phyloP scores from a whole-genome alignment of 2,329 filamentous ascomycete species.

The Berkeleyomyces basicola region DNA sequence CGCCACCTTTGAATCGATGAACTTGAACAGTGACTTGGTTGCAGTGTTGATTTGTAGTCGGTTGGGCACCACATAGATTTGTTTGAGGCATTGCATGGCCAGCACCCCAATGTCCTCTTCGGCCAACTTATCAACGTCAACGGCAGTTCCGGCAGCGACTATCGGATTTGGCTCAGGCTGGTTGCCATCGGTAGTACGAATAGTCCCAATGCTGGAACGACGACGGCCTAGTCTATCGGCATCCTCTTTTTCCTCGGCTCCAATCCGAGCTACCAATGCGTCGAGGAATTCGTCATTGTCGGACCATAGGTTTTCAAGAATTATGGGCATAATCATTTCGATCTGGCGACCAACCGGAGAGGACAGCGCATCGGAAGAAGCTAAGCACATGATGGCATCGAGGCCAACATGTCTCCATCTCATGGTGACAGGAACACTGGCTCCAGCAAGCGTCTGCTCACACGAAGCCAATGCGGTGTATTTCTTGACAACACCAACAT shows the following conservation, averaged over 20 bases:
- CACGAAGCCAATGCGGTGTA: constrained; percentile 66
- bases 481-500: constrained; percentile 61
- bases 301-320: constrained; percentile 74
- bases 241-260: constrained; percentile 52
- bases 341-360: constrained; percentile 63
- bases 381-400: constrained; percentile 65
- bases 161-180: constrained; percentile 46
- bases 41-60: constrained; percentile 65
- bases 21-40: constrained; percentile 56
- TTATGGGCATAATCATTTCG: constrained; percentile 62
- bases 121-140: constrained; percentile 75
- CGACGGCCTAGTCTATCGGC: constrained; percentile 46
- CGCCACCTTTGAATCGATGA: constrained; percentile 45
- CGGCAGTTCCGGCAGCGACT: constrained; percentile 62
- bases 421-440: constrained; percentile 56
- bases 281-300: constrained; percentile 54
- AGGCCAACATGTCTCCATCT: constrained; percentile 62
- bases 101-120: constrained; percentile 77
- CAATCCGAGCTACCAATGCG: constrained; percentile 47
- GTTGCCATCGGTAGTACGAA: constrained; percentile 48
- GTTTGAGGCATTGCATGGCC: constrained; percentile 72
- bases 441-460: constrained; percentile 25
- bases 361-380: constrained; percentile 61
- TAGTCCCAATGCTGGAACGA: constrained; percentile 64
- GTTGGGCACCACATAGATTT: constrained; percentile 71